Evolutionary conservation across 805 yeast genomes (phyloP).

Genomic region (Hanseniaspora singularis): DNA sequence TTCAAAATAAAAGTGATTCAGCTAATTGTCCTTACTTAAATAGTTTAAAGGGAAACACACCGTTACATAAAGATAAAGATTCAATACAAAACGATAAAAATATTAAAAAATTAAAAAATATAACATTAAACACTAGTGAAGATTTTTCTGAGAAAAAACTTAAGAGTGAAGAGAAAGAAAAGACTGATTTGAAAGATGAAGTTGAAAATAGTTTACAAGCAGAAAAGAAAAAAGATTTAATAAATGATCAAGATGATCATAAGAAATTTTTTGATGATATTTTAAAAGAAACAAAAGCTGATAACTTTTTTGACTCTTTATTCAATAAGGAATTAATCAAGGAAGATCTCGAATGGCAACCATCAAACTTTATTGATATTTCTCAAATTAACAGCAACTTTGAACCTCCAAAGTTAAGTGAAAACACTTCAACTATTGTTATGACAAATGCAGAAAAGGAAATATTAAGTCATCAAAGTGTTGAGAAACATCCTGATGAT

Average conservation of each 20-base stretch:
- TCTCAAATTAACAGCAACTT: constrained; percentile 8
- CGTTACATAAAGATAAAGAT: not conserved
- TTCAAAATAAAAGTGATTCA: not conserved
- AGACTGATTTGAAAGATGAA: too few relatives aligned
- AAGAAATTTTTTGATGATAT: not conserved
- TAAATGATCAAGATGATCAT: not conserved
- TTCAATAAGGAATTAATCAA: not conserved
- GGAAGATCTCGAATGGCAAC: not conserved
- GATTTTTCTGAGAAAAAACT: too few relatives aligned
- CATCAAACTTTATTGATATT: constrained; percentile 1
- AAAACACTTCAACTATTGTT: constrained; percentile 10
- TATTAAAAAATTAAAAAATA: too few relatives aligned
- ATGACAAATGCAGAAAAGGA: constrained; percentile 14
- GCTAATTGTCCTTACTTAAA: constrained; percentile 10
- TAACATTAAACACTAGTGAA: too few relatives aligned
- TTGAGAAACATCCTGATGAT: constrained; percentile 11
- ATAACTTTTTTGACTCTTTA: constrained; percentile 2
- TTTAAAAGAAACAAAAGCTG: not conserved
- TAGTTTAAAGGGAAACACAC: not conserved
- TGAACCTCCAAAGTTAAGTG: constrained; percentile 7
- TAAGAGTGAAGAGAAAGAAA: too few relatives aligned
- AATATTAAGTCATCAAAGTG: constrained; percentile 6
- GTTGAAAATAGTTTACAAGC: too few relatives aligned
- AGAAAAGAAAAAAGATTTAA: not conserved
- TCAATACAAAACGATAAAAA: not conserved